phyloP scores from a whole-genome alignment of 2,329 filamentous ascomycete genomes.

The Raffaelea ambrosiae region DNA sequence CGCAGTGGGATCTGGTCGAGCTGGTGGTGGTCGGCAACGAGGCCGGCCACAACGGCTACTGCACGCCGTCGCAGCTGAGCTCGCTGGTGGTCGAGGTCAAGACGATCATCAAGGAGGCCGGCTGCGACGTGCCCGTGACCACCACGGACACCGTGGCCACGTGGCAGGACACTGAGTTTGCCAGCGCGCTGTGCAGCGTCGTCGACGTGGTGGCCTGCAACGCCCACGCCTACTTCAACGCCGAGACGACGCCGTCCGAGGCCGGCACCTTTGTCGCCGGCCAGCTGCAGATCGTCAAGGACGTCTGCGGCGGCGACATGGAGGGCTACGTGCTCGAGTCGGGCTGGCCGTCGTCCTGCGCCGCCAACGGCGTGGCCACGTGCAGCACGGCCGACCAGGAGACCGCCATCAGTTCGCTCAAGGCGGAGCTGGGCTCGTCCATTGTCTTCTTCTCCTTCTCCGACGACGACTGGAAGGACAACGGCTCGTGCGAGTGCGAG shows the following conservation, averaged over 20 bases:
- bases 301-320: slow-evolving; percentile 56
- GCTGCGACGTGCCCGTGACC: slow-evolving; percentile 68
- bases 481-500: slow-evolving; percentile 65
- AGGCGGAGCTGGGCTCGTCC: slow-evolving; percentile 54
- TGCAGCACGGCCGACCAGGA: slow-evolving; percentile 61
- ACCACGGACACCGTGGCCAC: slow-evolving; percentile 79
- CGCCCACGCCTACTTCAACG: slow-evolving; percentile 93
- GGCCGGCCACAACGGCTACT: slow-evolving; percentile 68
- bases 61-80: slow-evolving; percentile 55
- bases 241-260: slow-evolving; percentile 47
- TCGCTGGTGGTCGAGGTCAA: slow-evolving; percentile 62
- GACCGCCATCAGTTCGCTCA: slow-evolving; percentile 63
- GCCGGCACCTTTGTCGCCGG: slow-evolving; percentile 69
- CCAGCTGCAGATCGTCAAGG: slow-evolving; percentile 65
- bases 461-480: slow-evolving; percentile 74
- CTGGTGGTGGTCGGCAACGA: slow-evolving; percentile 89
- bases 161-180: slow-evolving; percentile 57
- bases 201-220: slow-evolving; percentile 79
- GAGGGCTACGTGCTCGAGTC: slow-evolving; percentile 77
- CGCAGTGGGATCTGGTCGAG: slow-evolving; percentile 65
- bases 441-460: slow-evolving; percentile 75
- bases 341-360: slow-evolving; percentile 72
- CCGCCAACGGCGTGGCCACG: slow-evolving; percentile 62
- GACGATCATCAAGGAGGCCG: slow-evolving; percentile 49
- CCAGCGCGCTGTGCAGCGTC: slow-evolving; percentile 55